These are phyloP conservation scores for Silene latifolia DNA, from an alignment of 148 eudicot species.

Conservation along the genomic window DNA sequence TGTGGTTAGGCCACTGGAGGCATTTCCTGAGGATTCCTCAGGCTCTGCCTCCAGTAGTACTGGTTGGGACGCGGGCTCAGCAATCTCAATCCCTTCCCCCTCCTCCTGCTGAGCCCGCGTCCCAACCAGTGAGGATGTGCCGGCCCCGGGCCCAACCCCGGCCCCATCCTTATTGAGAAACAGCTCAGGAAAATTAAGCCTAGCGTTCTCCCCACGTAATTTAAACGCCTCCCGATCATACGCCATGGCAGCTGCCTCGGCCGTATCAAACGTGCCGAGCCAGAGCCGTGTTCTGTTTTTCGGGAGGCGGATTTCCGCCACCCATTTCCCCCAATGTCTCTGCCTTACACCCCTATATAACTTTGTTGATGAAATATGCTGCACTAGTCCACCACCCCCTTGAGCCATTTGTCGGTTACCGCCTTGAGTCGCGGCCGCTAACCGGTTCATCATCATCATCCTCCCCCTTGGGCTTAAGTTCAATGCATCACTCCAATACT, in stretches of 20 bases:
- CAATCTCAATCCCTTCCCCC: neutral
- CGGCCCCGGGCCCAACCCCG: neutral
- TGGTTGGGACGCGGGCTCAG: conserved; percentile 1
- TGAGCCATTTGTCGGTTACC: conserved; percentile 1
- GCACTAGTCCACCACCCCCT: conserved; percentile 17
- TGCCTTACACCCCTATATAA: conserved; percentile 77
- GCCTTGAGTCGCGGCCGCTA: conserved; percentile 6
- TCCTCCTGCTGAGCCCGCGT: neutral
- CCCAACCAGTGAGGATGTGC: conserved; percentile 5
- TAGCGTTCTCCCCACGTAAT: conserved; percentile 66
- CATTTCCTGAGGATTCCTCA: conserved; percentile 25
- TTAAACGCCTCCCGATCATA: conserved; percentile 75
- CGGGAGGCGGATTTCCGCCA: conserved; percentile 83
- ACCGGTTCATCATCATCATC: conserved; percentile 56
- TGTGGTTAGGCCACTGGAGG: conserved; percentile 21
- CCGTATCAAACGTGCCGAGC: conserved; percentile 83
- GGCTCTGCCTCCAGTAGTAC: conserved; percentile 14
- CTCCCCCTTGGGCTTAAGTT: conserved; percentile 72
- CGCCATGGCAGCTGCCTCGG: conserved; percentile 79
- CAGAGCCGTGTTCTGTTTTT: conserved; percentile 62
- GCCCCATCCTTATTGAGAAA: conserved; percentile 40
- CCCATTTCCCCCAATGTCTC: conserved; percentile 95
- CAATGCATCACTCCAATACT: conserved; percentile 63
- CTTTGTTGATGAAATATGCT: conserved; percentile 42
- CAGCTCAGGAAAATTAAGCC: conserved; percentile 68